Conservation (phyloP, 805 yeast genomes). For the Maudiozyma saulgeensis region DNA sequence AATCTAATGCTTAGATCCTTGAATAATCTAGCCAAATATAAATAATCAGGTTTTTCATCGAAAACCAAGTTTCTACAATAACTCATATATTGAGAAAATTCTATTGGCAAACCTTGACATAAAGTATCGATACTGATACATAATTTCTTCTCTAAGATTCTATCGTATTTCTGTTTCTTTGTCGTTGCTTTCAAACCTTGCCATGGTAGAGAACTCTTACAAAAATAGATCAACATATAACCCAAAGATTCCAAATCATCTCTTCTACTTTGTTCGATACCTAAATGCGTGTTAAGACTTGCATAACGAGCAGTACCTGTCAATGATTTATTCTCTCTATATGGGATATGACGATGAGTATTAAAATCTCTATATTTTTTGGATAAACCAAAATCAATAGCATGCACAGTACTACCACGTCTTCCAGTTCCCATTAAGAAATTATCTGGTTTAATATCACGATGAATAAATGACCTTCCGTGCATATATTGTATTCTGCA, state of each 20-base stretch:
- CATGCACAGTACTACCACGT: slow-evolving; percentile 90
- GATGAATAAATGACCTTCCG: slow-evolving; percentile 82
- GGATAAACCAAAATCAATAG: slow-evolving; percentile 89
- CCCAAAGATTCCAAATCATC: slow-evolving; percentile 95
- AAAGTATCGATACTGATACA: slow-evolving; percentile 77
- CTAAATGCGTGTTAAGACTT: slow-evolving; percentile 88
- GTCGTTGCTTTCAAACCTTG: slow-evolving; percentile 96
- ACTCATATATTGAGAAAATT: slow-evolving; percentile 77
- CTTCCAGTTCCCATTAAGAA: slow-evolving; percentile 82
- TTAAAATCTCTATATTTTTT: slow-evolving; percentile 91
- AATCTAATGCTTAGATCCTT: slow-evolving; percentile 83
- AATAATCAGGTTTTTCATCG: slow-evolving; percentile 94
- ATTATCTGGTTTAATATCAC: slow-evolving; percentile 82
- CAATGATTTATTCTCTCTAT: slow-evolving; percentile 88
- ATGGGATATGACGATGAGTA: slow-evolving; percentile 89
- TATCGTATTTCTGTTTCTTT: slow-evolving; percentile 92
- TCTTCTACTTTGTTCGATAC: slow-evolving; percentile 92
- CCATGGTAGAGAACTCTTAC: slow-evolving; percentile 96
- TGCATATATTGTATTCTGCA: slow-evolving; percentile 93
- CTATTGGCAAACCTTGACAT: slow-evolving; percentile 86
- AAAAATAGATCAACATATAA: slow-evolving; percentile 86
- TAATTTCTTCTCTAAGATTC: slow-evolving; percentile 91
- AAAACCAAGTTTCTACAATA: slow-evolving; percentile 86
- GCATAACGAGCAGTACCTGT: slow-evolving; percentile 98
- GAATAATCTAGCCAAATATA: slow-evolving; percentile 76